Evolutionary conservation across 768 basidiomycete species (phyloP), one percentile per base, ranked within the genome.

Genomic region (Termitomyces sp.): DNA sequence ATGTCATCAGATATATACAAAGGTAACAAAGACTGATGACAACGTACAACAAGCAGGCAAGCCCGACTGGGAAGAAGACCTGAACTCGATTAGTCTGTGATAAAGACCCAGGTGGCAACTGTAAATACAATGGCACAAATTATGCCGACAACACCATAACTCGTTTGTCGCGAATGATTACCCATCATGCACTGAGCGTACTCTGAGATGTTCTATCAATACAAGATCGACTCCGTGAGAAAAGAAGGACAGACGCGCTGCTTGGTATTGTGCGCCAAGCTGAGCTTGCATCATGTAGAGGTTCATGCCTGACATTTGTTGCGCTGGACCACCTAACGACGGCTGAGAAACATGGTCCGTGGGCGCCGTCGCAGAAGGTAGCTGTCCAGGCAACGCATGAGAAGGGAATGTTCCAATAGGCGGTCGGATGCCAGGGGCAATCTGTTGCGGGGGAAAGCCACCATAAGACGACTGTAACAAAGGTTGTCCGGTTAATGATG

Each of bases 51-150:
- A 67, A 48, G 46, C 66, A 65, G 4, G 67, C 49, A 48, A 68
- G 51, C 12, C 66, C 67, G n/a, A 66, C 62, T 13, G 67, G 67
- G 56, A 68, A 68, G 54, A 66, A 65, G 18, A 65, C 24, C 62
- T 67, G 16, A 37, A 47, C 6, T 9, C 4, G n/a, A 56, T 33
- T 29, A 54, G 15, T 20, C 44, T 20, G 22, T 8, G n/a, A 36
- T 10, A 33, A 16, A 28, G 22, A 24, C 20, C 8, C 33, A n/a
- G 8, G 24, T 34, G 44, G 39, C 39, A 51, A 24, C 6, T 12
- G 5, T 28, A 29, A 12, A 52, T 28, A 69, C 68, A 16, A 70
- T 60, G 24, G 67, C 67, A 20, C 61, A 60, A 46, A 70, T 67
- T 31, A 69, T 66, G 4, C 68, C 68, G 53, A 55, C 56, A 31